phyloP scores from a whole-genome alignment of 2,329 filamentous ascomycete genomes.

The Paradendryphiella salina region DNA sequence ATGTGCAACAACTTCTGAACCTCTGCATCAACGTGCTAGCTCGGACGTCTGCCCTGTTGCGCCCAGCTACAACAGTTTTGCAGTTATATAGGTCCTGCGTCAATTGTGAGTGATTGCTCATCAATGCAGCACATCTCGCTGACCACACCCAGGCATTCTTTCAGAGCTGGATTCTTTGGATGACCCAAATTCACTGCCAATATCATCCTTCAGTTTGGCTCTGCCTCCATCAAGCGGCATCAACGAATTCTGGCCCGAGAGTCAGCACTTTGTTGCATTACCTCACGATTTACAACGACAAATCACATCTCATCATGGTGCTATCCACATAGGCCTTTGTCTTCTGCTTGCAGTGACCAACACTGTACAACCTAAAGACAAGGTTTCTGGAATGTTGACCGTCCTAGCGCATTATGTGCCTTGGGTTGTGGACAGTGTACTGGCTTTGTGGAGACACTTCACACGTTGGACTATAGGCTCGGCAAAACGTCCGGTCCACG shows the following conservation, averaged over 20 bases:
- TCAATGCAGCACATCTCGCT: background rate
- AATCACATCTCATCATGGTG: constrained; percentile 29
- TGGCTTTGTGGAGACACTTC: constrained; percentile 33
- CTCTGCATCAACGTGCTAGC: constrained; percentile 45
- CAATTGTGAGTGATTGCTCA: constrained; percentile 41
- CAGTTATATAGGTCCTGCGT: constrained; percentile 49
- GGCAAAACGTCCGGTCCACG: constrained; percentile 17
- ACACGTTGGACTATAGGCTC: constrained; percentile 23
- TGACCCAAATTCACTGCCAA: constrained; percentile 12
- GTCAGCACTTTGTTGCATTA: constrained; percentile 48
- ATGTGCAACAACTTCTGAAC: constrained; percentile 42
- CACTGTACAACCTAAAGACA: background rate
- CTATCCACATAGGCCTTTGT: constrained; percentile 34
- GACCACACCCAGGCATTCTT: constrained; percentile 50
- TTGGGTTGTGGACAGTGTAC: constrained; percentile 34
- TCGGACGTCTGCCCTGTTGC: constrained; percentile 43
- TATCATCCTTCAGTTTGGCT: constrained; percentile 29
- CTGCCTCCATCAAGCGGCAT: constrained; percentile 49
- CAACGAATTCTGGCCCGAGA: constrained; percentile 45
- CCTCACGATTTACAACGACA: constrained; percentile 47
- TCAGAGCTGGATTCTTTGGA: constrained; percentile 46
- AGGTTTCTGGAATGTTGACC: constrained; percentile 1
- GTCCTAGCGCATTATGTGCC: constrained; percentile 25
- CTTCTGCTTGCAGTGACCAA: constrained; percentile 29
- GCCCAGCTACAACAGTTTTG: constrained; percentile 38